These are phyloP conservation scores for Nicotiana knightiana DNA, from an alignment of 257 asterid species.

Conservation along the genomic window DNA sequence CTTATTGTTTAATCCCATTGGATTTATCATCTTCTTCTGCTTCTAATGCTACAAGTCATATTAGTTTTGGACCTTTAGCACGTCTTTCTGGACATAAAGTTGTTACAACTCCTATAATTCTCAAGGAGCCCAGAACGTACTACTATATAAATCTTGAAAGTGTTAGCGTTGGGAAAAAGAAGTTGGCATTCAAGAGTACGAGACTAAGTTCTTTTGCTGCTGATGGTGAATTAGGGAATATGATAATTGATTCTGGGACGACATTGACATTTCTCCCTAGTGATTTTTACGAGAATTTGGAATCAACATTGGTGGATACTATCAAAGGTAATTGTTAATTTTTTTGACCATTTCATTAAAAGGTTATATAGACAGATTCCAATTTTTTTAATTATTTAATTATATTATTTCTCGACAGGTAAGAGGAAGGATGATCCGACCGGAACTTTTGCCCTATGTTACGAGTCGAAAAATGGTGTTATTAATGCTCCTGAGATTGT, in stretches of 20 bases:
- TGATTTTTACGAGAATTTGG: slow-evolving; percentile 19
- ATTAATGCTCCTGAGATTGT: slow-evolving; percentile 20
- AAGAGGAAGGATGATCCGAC: background rate
- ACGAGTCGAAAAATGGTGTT: background rate
- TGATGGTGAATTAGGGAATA: slow-evolving; percentile 20
- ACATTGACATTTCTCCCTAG: slow-evolving; percentile 36
- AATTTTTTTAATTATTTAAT: background rate
- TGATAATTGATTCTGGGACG: slow-evolving; percentile 62
- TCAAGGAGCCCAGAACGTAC: slow-evolving; percentile 21
- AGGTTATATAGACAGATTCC: background rate
- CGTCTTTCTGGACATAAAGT: slow-evolving; percentile 21
- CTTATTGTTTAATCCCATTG: slow-evolving; percentile 39
- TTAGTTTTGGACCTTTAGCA: slow-evolving; percentile 41
- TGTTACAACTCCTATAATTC: slow-evolving; percentile 39
- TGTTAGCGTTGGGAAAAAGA: slow-evolving; percentile 24
- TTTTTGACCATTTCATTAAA: background rate
- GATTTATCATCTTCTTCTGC: background rate
- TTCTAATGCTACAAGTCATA: slow-evolving; percentile 31
- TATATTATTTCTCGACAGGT: background rate
- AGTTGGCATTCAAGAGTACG: background rate
- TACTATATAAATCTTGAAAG: slow-evolving; percentile 44
- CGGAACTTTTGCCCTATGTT: slow-evolving; percentile 29
- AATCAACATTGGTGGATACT: slow-evolving; percentile 2
- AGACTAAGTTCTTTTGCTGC: too few species aligned
- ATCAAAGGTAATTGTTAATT: slow-evolving; percentile 5